These are phyloP conservation scores for Caryopteris hybrid DNA, from an alignment of 305 asterid genomes.

Conservation along the genomic window DNA sequence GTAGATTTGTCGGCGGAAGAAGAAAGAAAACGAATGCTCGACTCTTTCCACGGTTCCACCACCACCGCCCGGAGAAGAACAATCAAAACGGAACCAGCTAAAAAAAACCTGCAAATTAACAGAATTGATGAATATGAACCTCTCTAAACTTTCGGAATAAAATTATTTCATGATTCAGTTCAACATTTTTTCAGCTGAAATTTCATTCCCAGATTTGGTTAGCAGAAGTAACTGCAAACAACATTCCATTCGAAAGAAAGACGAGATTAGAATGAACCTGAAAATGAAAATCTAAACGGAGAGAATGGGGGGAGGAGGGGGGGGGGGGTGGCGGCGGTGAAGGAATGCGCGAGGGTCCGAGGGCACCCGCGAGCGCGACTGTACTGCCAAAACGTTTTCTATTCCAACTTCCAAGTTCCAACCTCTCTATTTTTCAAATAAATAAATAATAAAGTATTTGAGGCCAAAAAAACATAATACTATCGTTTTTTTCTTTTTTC, in stretches of 20 bases:
- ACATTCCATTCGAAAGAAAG: background rate
- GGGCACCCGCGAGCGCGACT: slow-evolving; percentile 9
- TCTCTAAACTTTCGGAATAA: no score
- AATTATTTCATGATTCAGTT: background rate
- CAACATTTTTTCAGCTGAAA: background rate
- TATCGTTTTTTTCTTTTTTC: no score
- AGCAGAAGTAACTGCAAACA: background rate
- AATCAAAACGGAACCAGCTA: no score
- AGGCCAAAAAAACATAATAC: no score
- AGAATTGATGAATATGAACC: background rate
- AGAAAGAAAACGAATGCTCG: slow-evolving; percentile 20
- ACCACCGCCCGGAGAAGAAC: no score
- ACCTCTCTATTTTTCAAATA: no score
- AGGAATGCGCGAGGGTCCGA: background rate
- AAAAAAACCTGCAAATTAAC: slow-evolving; percentile 16
- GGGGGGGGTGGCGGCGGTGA: slow-evolving; percentile 16
- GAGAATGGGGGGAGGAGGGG: background rate
- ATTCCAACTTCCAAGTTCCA: background rate
- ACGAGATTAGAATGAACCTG: background rate
- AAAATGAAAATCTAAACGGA: background rate
- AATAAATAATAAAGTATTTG: no score
- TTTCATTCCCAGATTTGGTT: background rate
- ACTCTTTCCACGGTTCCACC: slow-evolving; percentile 12
- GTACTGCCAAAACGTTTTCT: background rate
- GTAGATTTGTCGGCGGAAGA: background rate